A percentile compares a stretch with the other conserved stretches of the same genome.
Evolutionary conservation across 2,329 filamentous ascomycete genomes (phyloP).

Genomic region (Colletotrichum aenigma): DNA sequence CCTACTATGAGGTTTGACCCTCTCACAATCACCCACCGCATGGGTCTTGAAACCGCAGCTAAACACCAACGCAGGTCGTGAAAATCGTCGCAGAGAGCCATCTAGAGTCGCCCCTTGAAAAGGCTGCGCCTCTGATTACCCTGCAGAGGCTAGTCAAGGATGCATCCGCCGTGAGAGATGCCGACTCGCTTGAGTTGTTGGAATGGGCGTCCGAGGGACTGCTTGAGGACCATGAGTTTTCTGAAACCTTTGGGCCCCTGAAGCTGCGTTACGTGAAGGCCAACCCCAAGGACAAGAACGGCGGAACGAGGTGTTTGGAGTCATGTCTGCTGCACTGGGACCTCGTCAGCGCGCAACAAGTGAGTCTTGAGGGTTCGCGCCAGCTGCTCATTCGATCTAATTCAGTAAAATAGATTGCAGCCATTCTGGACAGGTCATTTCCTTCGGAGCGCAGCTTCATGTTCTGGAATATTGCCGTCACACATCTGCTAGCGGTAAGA

Average conservation of each 20-base stretch:
- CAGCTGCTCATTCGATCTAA: not conserved
- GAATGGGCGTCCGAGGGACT: constrained; percentile 56
- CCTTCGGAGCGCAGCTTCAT: constrained; percentile 51
- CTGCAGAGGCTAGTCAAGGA: constrained; percentile 53
- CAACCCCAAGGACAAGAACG: constrained; percentile 48
- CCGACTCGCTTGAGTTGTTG: constrained; percentile 56
- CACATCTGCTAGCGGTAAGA: constrained; percentile 57
- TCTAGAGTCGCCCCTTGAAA: constrained; percentile 52
- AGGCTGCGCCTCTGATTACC: constrained; percentile 46
- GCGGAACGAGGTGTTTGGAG: constrained; percentile 50
- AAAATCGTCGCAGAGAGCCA: constrained; percentile 57
- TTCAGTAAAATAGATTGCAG: constrained; percentile 50
- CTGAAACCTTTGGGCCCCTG: constrained; percentile 53
- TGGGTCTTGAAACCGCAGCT: not conserved
- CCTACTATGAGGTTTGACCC: constrained; percentile 57
- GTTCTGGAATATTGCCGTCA: constrained; percentile 61
- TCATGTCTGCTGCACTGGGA: constrained; percentile 61
- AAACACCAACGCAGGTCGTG: constrained; percentile 39
- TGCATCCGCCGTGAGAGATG: constrained; percentile 50
- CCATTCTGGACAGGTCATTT: constrained; percentile 56
- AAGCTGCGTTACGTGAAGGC: constrained; percentile 57
- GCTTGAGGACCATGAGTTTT: constrained; percentile 42
- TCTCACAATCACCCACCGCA: not conserved
- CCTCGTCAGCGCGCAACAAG: constrained; percentile 61
- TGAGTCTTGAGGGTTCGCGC: constrained; percentile 28